These are phyloP conservation scores for Fusarium sarcochroum DNA, from an alignment of 2,329 filamentous ascomycete species.

Conservation along the genomic window DNA sequence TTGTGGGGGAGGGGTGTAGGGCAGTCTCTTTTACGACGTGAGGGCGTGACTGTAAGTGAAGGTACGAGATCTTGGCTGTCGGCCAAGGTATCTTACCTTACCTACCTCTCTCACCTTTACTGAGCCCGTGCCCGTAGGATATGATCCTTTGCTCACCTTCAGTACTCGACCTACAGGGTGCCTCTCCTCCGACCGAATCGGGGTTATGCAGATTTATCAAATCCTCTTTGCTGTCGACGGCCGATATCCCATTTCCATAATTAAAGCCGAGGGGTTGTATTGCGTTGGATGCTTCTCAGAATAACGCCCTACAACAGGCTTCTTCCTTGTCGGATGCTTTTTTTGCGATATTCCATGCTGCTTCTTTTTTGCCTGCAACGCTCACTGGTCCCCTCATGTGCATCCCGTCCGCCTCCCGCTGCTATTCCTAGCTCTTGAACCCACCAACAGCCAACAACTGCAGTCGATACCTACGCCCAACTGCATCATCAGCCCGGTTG, in stretches of 20 bases:
- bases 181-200: slow-evolving; percentile 19
- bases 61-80: slow-evolving; percentile 24
- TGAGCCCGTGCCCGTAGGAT: not conserved
- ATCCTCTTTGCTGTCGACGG: slow-evolving; percentile 1
- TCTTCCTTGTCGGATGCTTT: slow-evolving; percentile 31
- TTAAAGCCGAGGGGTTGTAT: slow-evolving; percentile 20
- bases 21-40: slow-evolving; percentile 5
- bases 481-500: slow-evolving; percentile 5
- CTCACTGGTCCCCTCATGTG: slow-evolving; percentile 28
- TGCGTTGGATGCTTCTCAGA: slow-evolving; percentile 22
- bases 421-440: slow-evolving; percentile 32
- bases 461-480: not conserved
- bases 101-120: slow-evolving; percentile 15
- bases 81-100: slow-evolving; percentile 22
- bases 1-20: slow-evolving; percentile 38
- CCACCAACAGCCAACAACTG: slow-evolving; percentile 31
- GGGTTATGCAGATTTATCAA: not conserved
- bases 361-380: slow-evolving; percentile 30
- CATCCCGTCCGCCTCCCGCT: slow-evolving; percentile 39
- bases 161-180: not conserved
- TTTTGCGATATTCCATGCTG: slow-evolving; percentile 18
- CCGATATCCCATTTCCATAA: slow-evolving; percentile 11
- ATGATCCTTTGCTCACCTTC: slow-evolving; percentile 22
- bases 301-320: slow-evolving; percentile 29
- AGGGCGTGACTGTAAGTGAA: slow-evolving; percentile 5